Conservation (phyloP, 2,329 filamentous ascomycete species). For the Fusarium tupiense region DNA sequence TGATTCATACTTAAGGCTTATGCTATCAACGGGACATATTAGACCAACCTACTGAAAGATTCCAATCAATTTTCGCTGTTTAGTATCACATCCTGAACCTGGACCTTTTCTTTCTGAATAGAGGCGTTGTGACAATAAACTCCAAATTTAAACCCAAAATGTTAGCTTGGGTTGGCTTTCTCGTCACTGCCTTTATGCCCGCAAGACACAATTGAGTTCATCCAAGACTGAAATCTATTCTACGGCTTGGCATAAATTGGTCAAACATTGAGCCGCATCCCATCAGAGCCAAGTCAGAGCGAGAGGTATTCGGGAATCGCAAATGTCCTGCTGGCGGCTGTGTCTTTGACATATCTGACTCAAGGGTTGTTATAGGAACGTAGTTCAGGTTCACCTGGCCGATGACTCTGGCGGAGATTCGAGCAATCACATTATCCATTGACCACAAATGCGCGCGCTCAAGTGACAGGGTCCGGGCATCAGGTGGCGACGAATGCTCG, state of each 20-base stretch:
- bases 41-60: too few relatives aligned
- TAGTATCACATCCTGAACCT: not conserved
- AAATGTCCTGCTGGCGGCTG: not conserved
- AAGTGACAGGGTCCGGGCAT: not conserved
- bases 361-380: not conserved
- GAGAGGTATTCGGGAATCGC: not conserved
- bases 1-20: not conserved
- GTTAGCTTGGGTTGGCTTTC: not conserved
- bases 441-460: not conserved
- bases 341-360: not conserved
- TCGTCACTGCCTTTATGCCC: not conserved
- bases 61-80: too few relatives aligned
- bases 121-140: not conserved
- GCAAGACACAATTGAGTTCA: not conserved
- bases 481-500: not conserved
- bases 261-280: not conserved
- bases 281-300: not conserved
- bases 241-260: not conserved
- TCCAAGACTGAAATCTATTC: not conserved
- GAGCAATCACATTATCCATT: not conserved
- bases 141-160: not conserved
- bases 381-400: too few relatives aligned
- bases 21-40: not conserved
- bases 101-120: rapidly evolving
- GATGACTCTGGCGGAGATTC: not conserved